Evolutionary conservation across 2,329 filamentous ascomycete species (phyloP).

Genomic region (Epichloe sp.): DNA sequence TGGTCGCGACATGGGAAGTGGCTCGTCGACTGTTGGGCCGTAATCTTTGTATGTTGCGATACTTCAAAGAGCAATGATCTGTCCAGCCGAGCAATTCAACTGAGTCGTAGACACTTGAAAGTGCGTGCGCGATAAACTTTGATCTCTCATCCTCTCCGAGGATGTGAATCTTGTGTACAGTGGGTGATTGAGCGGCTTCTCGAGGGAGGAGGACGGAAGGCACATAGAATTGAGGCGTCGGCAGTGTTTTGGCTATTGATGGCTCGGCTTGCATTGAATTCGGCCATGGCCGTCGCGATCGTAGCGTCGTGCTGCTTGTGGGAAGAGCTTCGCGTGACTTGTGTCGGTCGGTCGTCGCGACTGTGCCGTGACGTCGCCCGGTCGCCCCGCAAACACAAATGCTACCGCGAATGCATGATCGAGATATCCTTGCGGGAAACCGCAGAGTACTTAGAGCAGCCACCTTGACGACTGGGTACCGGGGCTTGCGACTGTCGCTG

Average conservation of each 20-base stretch:
- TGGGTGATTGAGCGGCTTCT: constrained; percentile 18
- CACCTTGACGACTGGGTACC: constrained; percentile 17
- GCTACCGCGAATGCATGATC: constrained; percentile 30
- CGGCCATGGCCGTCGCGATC: constrained; percentile 12
- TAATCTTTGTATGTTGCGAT: constrained; percentile 17
- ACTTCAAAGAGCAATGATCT: constrained; percentile 14
- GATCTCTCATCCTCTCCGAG: constrained; percentile 28
- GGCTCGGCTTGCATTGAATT: constrained; percentile 9
- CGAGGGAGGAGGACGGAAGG: constrained; percentile 24
- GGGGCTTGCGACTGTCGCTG: background rate
- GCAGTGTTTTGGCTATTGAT: background rate
- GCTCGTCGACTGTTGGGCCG: constrained; percentile 10
- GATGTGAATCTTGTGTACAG: constrained; percentile 27
- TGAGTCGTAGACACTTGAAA: constrained; percentile 28
- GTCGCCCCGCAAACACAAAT: constrained; percentile 23
- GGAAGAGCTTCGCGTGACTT: constrained; percentile 12
- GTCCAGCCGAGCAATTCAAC: constrained; percentile 22
- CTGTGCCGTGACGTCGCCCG: constrained; percentile 20
- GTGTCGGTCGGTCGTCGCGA: constrained; percentile 11
- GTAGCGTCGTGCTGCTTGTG: constrained; percentile 9
- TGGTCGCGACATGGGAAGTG: constrained; percentile 10
- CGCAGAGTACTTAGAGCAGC: constrained; percentile 26
- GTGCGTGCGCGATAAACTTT: constrained; percentile 27
- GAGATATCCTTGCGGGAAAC: constrained; percentile 29
- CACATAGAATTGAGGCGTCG: constrained; percentile 17